phyloP scores from a whole-genome alignment of 208 protist genomes.

The Acanthamoeba lenticulata region DNA sequence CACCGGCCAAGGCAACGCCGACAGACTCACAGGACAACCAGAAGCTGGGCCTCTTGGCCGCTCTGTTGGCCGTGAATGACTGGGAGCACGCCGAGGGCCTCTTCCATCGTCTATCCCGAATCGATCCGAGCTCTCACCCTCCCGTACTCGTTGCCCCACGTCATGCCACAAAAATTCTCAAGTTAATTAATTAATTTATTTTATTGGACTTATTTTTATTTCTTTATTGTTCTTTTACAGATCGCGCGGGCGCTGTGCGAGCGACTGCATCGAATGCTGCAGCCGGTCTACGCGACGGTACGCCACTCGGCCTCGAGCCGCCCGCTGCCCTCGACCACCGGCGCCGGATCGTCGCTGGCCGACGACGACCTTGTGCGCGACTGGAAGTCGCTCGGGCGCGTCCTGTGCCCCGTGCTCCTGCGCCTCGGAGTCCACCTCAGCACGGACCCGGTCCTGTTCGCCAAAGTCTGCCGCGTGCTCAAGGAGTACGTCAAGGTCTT shows the following conservation, averaged over 20 bases:
- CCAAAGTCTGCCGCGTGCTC: constrained; percentile 7
- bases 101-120: background rate
- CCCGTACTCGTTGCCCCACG: background rate
- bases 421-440: background rate
- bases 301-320: background rate
- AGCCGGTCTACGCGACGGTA: constrained; percentile 68
- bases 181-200: too few relatives aligned
- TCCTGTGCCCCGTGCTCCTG: background rate
- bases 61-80: constrained; percentile 61
- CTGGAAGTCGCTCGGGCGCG: background rate
- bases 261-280: constrained; percentile 25
- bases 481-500: background rate
- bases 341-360: background rate
- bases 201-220: too few relatives aligned
- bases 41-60: constrained; percentile 68
- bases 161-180: too few relatives aligned
- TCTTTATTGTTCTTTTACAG: background rate
- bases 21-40: constrained; percentile 63
- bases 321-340: background rate
- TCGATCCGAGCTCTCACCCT: constrained; percentile 3
- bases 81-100: background rate
- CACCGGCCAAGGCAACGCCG: too few relatives aligned
- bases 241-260: constrained; percentile 53
- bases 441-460: constrained; percentile 7
- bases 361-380: background rate